phyloP scores from a whole-genome alignment of 768 basidiomycete species.

The Ramaria rubella region DNA sequence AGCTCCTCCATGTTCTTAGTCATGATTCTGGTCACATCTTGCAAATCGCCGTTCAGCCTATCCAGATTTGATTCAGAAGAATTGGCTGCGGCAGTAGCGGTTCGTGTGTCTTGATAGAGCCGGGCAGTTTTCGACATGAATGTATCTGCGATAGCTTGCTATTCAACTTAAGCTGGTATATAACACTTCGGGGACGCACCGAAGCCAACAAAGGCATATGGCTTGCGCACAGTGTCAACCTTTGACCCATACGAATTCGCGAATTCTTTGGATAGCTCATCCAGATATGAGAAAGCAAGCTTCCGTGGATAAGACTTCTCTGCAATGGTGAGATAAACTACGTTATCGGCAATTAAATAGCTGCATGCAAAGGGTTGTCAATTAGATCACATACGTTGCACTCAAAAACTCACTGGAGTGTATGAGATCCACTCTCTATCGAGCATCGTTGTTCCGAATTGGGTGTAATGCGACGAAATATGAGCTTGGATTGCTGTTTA shows the following conservation, averaged over 20 bases:
- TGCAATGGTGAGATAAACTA: conserved; percentile 90
- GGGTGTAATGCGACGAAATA: conserved; percentile 89
- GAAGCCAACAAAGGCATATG: conserved; percentile 99
- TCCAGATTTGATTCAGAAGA: conserved; percentile 55
- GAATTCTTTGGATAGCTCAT: conserved; percentile 96
- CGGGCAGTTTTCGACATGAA: conserved; percentile 98
- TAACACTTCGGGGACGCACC: conserved; percentile 46
- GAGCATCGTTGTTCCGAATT: conserved; percentile 95
- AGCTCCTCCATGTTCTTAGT: conserved; percentile 99
- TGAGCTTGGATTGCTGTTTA: conserved; percentile 96
- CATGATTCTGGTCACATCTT: conserved; percentile 99
- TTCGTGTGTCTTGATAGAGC: conserved; percentile 89
- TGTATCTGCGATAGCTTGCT: conserved; percentile 54
- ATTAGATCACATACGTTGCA: conserved; percentile 2
- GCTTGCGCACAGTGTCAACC: conserved; percentile 86
- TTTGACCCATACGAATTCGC: conserved; percentile 86
- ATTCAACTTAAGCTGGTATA: conserved; percentile 6
- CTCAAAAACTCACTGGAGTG: conserved; percentile 72
- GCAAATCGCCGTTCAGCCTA: conserved; percentile 89
- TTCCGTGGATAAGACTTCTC: conserved; percentile 97
- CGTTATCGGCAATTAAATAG: conserved; percentile 91
- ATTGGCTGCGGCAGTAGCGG: conserved; percentile 56
- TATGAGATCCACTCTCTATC: conserved; percentile 92
- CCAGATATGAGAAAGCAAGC: conserved; percentile 94
- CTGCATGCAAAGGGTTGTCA: conserved; percentile 33